Evolutionary conservation across 2,329 filamentous ascomycete species (phyloP), one percentile per base, ranked within the genome.

Genomic region (Diaporthe nobilis): DNA sequence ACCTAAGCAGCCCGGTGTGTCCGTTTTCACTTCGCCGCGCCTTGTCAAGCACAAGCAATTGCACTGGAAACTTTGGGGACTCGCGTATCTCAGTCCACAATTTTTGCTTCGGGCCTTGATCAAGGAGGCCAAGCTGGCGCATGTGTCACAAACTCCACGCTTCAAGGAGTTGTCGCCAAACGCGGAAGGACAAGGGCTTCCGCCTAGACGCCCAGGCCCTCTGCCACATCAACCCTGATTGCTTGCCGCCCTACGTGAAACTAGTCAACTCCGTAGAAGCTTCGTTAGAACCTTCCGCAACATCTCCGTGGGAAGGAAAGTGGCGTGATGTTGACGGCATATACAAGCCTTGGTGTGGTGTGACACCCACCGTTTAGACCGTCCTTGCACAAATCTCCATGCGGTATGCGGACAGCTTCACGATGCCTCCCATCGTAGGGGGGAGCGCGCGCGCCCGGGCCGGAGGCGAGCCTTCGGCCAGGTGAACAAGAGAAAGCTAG

Each of bases 151-250:
- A 70, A 55, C 65, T 51, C 34, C 9, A 53, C 65, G 22, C 49
- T 28, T 25, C 65, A 55, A 70, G 65, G 65, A 42, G 31, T 28
- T 34, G 42, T 55, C 49, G 49, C 65, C 49, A 70, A 55, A 55
- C 47, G 6, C 65, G 34, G 49, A 55, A 55, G 65, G 49, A 70
- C 49, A 55, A 70, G 49, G 49, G 49, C 34, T 55, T 31, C 34
- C 47, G 65, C 65, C 49, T 70, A 68, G 65, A 55, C n/a, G 65
- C 65, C 65, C 34, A 70, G 63, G 49, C 65, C 25, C 51, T 68
- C 47, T 53, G 63, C 65, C 47, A 68, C 47, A 28, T 65, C 34
- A 25, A 49, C n/a, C 49, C 49, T 55, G 63, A 55, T 55, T 42
- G 65, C 47, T 53, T 68, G 13, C 47, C 65, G 65, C 65, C 44